Conservation (phyloP, 768 basidiomycete genomes). For the Serendipita indica region DNA sequence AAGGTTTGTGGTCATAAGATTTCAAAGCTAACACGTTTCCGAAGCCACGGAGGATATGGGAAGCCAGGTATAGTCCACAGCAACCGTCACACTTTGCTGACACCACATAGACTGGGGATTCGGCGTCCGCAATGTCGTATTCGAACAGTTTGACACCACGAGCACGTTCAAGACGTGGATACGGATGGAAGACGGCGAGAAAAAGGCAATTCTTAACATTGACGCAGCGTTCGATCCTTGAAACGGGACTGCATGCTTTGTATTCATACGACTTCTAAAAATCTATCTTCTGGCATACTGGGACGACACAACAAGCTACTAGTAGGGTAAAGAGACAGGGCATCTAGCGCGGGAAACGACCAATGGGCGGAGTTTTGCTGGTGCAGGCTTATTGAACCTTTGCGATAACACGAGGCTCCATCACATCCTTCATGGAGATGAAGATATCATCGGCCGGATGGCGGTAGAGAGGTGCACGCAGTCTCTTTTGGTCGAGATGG, state of each 20-base stretch:
- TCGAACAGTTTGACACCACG: constrained; percentile 34
- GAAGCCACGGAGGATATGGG: too few relatives aligned
- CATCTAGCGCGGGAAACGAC: not conserved
- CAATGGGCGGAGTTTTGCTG: not conserved
- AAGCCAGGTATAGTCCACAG: constrained; percentile 10
- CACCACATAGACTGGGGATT: constrained; percentile 43
- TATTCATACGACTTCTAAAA: too few relatives aligned
- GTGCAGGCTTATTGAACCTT: constrained; percentile 15
- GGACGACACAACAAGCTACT: too few relatives aligned
- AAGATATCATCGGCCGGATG: constrained; percentile 90
- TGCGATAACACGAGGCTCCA: constrained; percentile 66
- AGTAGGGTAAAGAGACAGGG: too few relatives aligned
- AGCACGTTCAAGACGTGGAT: constrained; percentile 47
- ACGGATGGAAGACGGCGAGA: constrained; percentile 43
- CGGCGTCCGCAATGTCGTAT: constrained; percentile 50
- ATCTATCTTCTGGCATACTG: not conserved
- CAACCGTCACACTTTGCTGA: not conserved
- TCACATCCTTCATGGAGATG: constrained; percentile 81
- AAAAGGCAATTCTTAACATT: constrained; percentile 38
- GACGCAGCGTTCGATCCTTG: constrained; percentile 12
- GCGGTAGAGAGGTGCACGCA: constrained; percentile 84
- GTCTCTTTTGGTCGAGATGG: constrained; percentile 91
- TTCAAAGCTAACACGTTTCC: too few relatives aligned
- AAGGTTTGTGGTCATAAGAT: not conserved
- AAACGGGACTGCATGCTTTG: too few relatives aligned